Percentiles rank a stretch among this genome's conserved stretches.
Conservation (phyloP, 306 rosid genomes). For the Gillenia trifoliata region DNA sequence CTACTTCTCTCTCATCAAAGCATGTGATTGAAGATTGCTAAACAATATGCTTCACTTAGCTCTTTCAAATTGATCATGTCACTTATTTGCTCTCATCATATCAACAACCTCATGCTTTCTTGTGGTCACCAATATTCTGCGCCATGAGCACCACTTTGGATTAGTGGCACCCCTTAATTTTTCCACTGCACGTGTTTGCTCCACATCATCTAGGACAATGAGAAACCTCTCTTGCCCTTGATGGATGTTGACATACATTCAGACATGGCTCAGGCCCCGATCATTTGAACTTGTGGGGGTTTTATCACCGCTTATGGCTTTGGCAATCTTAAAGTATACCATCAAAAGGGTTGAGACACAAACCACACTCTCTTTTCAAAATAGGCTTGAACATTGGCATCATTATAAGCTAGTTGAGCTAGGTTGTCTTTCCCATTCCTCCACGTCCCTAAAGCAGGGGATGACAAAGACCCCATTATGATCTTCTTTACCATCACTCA, state of each 20-base stretch:
- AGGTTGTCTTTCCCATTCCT: neutral
- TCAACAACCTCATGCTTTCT: neutral
- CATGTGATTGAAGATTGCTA: neutral
- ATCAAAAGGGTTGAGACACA: conserved; percentile 4
- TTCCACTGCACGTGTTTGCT: neutral
- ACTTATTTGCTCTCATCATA: neutral
- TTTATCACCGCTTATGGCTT: neutral
- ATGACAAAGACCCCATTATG: neutral
- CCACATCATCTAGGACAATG: conserved; percentile 21
- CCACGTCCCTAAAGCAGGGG: neutral
- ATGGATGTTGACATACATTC: neutral
- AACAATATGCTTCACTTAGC: neutral
- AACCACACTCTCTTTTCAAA: neutral
- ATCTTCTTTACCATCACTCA: neutral
- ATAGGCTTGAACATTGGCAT: neutral
- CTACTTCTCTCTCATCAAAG: neutral
- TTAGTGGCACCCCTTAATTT: neutral
- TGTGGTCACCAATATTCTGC: conserved; percentile 10
- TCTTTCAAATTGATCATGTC: neutral
- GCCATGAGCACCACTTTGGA: neutral
- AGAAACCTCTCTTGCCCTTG: neutral
- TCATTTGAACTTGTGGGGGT: neutral
- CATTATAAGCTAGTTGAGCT: neutral
- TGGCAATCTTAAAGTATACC: neutral
- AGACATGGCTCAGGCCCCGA: no score